Evolutionary conservation across 345 rosid genomes (phyloP).

Genomic region (Excoecaria cochinchinensis): DNA sequence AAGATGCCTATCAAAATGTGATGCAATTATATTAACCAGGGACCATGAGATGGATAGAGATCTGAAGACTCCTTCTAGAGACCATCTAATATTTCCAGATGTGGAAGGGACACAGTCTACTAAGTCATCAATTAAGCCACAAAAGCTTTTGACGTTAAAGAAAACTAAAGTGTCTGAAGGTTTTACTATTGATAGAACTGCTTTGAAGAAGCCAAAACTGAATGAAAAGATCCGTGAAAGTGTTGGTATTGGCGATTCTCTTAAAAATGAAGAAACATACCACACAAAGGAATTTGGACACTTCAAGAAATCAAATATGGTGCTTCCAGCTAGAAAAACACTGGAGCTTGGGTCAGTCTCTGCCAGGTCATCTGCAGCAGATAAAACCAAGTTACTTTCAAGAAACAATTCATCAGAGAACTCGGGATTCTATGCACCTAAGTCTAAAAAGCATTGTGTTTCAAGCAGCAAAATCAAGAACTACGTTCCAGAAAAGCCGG

Average conservation of each 20-base stretch:
- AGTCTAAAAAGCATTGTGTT: conserved; percentile 10
- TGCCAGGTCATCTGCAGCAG: conserved; percentile 7
- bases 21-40: conserved; percentile 34
- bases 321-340: conserved; percentile 17
- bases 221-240: neutral
- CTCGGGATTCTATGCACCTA: conserved; percentile 1
- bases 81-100: conserved; percentile 60
- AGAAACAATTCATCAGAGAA: conserved; percentile 17
- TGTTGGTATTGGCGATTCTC: conserved; percentile 14
- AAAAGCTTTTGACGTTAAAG: conserved; percentile 12
- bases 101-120: conserved; percentile 21
- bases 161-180: conserved; percentile 21
- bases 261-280: conserved; percentile 4
- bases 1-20: conserved; percentile 8
- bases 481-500: conserved; percentile 8
- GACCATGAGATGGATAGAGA: conserved; percentile 42
- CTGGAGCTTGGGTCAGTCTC: conserved; percentile 9
- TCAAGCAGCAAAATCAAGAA: conserved; percentile 16
- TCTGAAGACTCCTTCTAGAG: conserved; percentile 54
- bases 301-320: conserved; percentile 19
- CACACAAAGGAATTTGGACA: conserved; percentile 7
- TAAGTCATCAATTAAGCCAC: conserved; percentile 4
- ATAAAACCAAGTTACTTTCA: conserved; percentile 10
- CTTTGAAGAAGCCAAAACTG: conserved; percentile 23
- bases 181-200: conserved; percentile 16